phyloP scores from a whole-genome alignment of 2,329 filamentous ascomycete species.

The Colletotrichum nymphaeae region DNA sequence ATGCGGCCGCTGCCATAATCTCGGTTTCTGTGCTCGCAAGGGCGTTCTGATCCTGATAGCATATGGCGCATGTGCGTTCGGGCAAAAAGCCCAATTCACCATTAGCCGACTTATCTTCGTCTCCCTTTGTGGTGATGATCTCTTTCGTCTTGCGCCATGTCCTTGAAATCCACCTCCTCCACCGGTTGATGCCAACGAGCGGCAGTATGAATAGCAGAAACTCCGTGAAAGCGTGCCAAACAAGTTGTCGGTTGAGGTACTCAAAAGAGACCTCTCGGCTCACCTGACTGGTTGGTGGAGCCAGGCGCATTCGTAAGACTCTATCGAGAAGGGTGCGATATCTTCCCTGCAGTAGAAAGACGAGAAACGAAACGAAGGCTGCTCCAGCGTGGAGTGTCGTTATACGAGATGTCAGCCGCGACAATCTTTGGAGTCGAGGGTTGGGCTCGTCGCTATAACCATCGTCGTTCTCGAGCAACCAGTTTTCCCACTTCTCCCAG shows the following conservation, averaged over 20 bases:
- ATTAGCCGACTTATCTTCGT: constrained; percentile 63
- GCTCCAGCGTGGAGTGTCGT: constrained; percentile 84
- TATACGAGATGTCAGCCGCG: constrained; percentile 74
- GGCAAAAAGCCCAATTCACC: constrained; percentile 89
- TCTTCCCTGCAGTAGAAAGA: constrained; percentile 90
- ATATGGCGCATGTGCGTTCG: constrained; percentile 95
- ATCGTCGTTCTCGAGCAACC: constrained; percentile 81
- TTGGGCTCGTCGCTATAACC: constrained; percentile 75
- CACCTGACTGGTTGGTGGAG: constrained; percentile 86
- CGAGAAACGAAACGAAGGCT: constrained; percentile 85
- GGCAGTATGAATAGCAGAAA: constrained; percentile 98
- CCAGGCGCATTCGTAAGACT: constrained; percentile 83
- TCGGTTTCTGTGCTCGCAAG: constrained; percentile 78
- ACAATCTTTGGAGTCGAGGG: constrained; percentile 66
- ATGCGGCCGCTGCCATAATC: constrained; percentile 75
- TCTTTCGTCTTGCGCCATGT: constrained; percentile 86
- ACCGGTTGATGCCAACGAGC: constrained; percentile 92
- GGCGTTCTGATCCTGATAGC: constrained; percentile 92
- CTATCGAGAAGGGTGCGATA: constrained; percentile 93
- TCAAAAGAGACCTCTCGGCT: constrained; percentile 95
- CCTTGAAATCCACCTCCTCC: constrained; percentile 88
- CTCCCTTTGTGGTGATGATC: constrained; percentile 63
- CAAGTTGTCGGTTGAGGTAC: constrained; percentile 95
- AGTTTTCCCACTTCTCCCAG: constrained; percentile 93
- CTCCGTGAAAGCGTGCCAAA: constrained; percentile 99